Evolutionary conservation across 371 early-diverging fungal genomes (phyloP), one percentile per base, ranked within the genome.

Genomic region (Fennellomyces sp.): DNA sequence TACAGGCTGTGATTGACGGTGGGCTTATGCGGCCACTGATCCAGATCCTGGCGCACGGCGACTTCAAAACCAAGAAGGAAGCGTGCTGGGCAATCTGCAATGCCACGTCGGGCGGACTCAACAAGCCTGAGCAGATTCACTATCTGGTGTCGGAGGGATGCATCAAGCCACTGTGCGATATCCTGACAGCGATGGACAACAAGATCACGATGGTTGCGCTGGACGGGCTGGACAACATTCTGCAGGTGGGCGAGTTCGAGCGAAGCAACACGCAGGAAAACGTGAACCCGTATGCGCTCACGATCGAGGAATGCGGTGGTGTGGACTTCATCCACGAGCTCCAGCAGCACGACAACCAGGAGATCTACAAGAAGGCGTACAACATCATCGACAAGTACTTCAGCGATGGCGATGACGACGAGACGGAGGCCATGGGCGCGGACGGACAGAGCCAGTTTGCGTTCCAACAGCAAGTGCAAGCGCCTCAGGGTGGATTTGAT

Each of bases 71-170:
- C 56, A 94, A 96, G 76, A 98, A 95, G 84, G 99, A 99, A 79
- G 99, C 99, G 4, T 98, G 98, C 83, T 99, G 99, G 99, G 99
- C 99, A 45, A 89, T 99, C 52, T 95, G 97, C 17, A 99, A 99
- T 72, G 99, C 99, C 19, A 97, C 97, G 0, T 92, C 97, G 5
- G 95, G 95, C 28, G 96, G 94, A 19, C 70, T 95, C 17, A 85
- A 84, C 63, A 86, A 90, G 72, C 97, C 97, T 13, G 92, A 93
- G 11, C 97, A 96, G 66, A 90, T 94, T 52, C 82, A 85, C 68
- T 94, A 95, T 74, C 80, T 99, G 27, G 96, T 98, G 31, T 72
- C 83, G 35, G 90, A 91, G 64, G 97, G 97, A 15, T 88, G 92
- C 73, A 96, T 99, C 72, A 92, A 90, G 69, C 98, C 99, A 7